Base-by-base conservation (phyloP, 768 basidiomycete genomes). In the Trametes villosa region DNA sequence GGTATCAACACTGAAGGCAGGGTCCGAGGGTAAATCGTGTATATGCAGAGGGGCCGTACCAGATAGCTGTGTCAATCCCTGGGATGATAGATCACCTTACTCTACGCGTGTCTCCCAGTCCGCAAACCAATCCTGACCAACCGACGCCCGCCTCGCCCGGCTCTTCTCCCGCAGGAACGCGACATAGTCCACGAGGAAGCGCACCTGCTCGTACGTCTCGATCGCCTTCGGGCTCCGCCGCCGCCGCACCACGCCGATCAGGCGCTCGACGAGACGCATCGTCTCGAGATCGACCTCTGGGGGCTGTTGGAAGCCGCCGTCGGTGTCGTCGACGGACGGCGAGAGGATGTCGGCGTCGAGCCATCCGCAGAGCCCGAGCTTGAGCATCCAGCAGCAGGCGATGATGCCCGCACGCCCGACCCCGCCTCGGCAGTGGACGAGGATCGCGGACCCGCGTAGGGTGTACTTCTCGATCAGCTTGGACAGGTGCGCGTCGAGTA, bases 361-460 rank as follows among this genome's bases (percentile, higher is more conserved):
- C 86, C 84, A 91, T 27, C 86, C 91, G 68, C 83, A 96, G n/a
- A 97, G 80, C 4, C 95, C 96, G 62, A 97, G 86, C 72, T 92
- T 93, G 59, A 96, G 80, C 71, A 92, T 81, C 96, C 96, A 98
- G 68, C 91, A 94, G 65, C 89, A 92, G 2, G 94, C 95, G 45
- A 98, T 81, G 26, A 98, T 81, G 1, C 96, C 96, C 0, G 96
- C 96, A 18, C 96, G 84, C 3, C 96, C 96, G 8, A 98, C 90
- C 4, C 96, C 96, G 17, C 96, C 96, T 18, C 96, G 85, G 71
- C 96, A 98, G 67, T 98, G 96, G 13, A 89, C 90, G 12, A 96
- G 81, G 9, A 95, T 81, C 9, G 85, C 81, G 0, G 83, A 70
- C 2, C 95, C 93, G 6, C 76, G 77, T 4, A 95, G 77, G 0